phyloP scores from a whole-genome alignment of 177 flowering plant species.

The Vitis hybrid region DNA sequence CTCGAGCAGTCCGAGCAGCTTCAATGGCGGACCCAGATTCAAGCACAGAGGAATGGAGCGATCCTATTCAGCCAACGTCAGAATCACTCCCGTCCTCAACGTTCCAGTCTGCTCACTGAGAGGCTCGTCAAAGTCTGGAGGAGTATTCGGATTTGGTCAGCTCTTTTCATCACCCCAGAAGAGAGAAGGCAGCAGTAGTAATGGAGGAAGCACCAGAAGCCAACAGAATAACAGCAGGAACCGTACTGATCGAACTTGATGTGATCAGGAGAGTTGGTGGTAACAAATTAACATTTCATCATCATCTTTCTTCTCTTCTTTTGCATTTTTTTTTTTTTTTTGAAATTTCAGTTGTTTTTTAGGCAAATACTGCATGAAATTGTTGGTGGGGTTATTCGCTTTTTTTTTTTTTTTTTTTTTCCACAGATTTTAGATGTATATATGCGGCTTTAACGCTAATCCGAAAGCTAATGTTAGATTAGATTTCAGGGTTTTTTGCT shows the following conservation, averaged over 20 bases:
- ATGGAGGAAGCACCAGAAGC: constrained; percentile 18
- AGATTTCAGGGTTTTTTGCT: not conserved
- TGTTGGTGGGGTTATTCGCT: not conserved
- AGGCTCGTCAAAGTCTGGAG: constrained; percentile 62
- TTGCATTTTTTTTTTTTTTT: not conserved
- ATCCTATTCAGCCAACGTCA: constrained; percentile 80
- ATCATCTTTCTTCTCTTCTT: not conserved
- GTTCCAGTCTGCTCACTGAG: constrained; percentile 82
- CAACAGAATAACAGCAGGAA: constrained; percentile 18
- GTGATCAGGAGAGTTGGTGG: not conserved
- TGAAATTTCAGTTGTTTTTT: not conserved
- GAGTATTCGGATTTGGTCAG: constrained; percentile 73
- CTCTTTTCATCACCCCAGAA: constrained; percentile 66
- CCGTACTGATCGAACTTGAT: constrained; percentile 36
- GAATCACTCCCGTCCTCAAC: constrained; percentile 78
- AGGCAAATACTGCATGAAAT: constrained; percentile 1
- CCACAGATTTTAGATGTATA: constrained; percentile 10
- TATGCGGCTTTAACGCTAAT: constrained; percentile 9
- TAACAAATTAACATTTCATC: constrained; percentile 10
- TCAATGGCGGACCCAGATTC: constrained; percentile 70
- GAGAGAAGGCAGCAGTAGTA: constrained; percentile 23
- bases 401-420: not conserved
- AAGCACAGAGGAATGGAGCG: constrained; percentile 77
- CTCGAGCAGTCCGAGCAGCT: constrained; percentile 91
- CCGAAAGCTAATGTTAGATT: constrained; percentile 1